Percentiles rank a stretch among this genome's conserved stretches.
These are phyloP conservation scores for Miamiensis avidus DNA, from an alignment of 169 alveolate genomes.

Conservation along the genomic window DNA sequence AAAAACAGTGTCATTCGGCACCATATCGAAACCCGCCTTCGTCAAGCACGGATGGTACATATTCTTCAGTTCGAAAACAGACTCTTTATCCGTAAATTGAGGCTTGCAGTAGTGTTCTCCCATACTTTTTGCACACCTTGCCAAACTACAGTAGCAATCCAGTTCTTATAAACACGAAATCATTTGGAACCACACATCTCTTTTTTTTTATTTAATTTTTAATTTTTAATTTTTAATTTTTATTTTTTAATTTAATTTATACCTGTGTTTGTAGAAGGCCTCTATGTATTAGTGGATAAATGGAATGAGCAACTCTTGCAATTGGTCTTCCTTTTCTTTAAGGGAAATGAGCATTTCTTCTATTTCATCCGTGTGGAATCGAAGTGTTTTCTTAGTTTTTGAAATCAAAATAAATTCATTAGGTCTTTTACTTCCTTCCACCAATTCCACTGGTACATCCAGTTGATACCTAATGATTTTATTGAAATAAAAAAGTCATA, in stretches of 20 bases:
- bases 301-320: slow-evolving; percentile 47
- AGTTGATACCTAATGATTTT: slow-evolving; percentile 61
- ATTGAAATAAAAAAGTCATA: slow-evolving; percentile 32
- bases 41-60: slow-evolving; percentile 14
- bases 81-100: neutral
- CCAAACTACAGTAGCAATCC: slow-evolving; percentile 11
- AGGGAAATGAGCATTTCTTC: slow-evolving; percentile 40
- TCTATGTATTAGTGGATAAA: slow-evolving; percentile 46
- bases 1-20: slow-evolving; percentile 25
- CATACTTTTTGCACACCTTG: neutral
- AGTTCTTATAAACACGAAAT: slow-evolving; percentile 3
- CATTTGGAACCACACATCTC: neutral
- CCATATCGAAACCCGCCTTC: neutral
- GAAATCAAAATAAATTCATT: slow-evolving; percentile 61
- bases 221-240: too few species aligned
- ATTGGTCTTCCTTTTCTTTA: slow-evolving; percentile 53
- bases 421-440: slow-evolving; percentile 49
- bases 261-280: slow-evolving; percentile 57
- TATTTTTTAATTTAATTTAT: slow-evolving; percentile 11
- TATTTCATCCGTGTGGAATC: slow-evolving; percentile 68
- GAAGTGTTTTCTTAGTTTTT: slow-evolving; percentile 45
- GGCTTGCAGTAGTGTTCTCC: neutral
- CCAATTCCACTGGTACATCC: slow-evolving; percentile 61
- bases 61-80: neutral
- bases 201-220: too few species aligned